Base-by-base conservation (phyloP, 805 yeast species). In the Wickerhamiella siamensis region DNA sequence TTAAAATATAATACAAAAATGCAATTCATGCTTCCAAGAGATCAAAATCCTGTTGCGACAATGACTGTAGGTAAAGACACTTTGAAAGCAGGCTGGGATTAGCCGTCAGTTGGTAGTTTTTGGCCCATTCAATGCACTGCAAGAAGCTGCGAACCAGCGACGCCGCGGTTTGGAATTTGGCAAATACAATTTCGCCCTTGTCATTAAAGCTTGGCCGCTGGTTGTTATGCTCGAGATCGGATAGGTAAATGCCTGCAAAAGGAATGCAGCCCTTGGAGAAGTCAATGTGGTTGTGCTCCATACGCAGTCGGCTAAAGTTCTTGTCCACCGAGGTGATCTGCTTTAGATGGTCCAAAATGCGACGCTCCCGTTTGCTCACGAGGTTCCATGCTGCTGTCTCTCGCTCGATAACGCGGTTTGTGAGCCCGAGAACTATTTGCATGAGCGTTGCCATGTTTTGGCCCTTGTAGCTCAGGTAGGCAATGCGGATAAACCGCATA, bases 391-490 rank as follows among this genome's bases (percentile, higher is more conserved):
- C 84, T 14, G 69, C 71, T 40, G 67, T 69, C 51, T 32, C 80
- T 63, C 45, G 69, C 66, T 55, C 70, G 67, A 44, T 72, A 70
- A 31, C 69, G 72, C 3, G 91, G 74, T 47, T 39, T 18, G 79
- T 79, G 46, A 88, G 66, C 0, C 94, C 96, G 41, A 87, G 64
- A 12, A 83, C 70, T 35, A 91, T 74, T 60, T 88, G 95, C 79
- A 84, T 80, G 60, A 84, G 63, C 0, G 96, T 80, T 8, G 94
- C 77, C 57, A 69, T 86, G 59, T 88, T 88, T 57, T 87, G 96
- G 43, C 80, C 56, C 10, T 62, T 61, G 36, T 69, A 68, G 57
- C 95, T 79, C 50, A 76, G 74, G 43, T 77, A 77, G 0, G 95
- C 96, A 42, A 88, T 64, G 51, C 83, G 94, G 44, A 88, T 83